These are phyloP conservation scores for Aspergillus versicolor DNA, from an alignment of 2,329 filamentous ascomycete species.

Conservation along the genomic window DNA sequence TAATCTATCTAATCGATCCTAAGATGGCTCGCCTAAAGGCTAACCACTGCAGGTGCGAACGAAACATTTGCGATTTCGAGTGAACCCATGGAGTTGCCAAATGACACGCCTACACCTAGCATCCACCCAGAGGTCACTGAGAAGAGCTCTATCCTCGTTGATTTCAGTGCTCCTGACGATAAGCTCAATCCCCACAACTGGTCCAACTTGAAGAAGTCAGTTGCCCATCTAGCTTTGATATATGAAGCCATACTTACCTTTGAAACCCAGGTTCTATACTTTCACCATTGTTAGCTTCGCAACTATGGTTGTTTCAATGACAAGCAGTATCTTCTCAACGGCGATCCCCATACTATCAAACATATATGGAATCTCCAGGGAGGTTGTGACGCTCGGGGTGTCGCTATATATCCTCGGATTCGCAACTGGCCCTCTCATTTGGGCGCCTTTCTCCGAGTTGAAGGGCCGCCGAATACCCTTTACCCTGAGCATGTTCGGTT, in stretches of 20 bases:
- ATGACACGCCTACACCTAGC: not conserved
- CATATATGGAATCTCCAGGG: conserved; percentile 13
- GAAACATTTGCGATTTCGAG: not conserved
- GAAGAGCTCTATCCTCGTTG: not conserved
- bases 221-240: not conserved
- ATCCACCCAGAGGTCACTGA: not conserved
- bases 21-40: not conserved
- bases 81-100: not conserved
- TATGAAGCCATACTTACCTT: not conserved
- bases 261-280: conserved; percentile 13
- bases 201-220: conserved; percentile 11
- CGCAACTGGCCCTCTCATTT: conserved; percentile 30
- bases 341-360: conserved; percentile 13
- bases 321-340: conserved; percentile 23
- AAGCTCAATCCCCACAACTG: conserved; percentile 2
- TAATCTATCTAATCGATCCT: not conserved
- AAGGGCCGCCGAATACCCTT: conserved; percentile 44
- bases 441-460: conserved; percentile 42
- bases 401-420: conserved; percentile 21
- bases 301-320: conserved; percentile 22
- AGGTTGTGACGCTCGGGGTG: conserved; percentile 17
- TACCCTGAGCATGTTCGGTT: conserved; percentile 37
- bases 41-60: not conserved
- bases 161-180: conserved; percentile 1
- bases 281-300: conserved; percentile 13